Conservation (phyloP, 208 protist species). For the Acanthamoeba lenticulata region DNA sequence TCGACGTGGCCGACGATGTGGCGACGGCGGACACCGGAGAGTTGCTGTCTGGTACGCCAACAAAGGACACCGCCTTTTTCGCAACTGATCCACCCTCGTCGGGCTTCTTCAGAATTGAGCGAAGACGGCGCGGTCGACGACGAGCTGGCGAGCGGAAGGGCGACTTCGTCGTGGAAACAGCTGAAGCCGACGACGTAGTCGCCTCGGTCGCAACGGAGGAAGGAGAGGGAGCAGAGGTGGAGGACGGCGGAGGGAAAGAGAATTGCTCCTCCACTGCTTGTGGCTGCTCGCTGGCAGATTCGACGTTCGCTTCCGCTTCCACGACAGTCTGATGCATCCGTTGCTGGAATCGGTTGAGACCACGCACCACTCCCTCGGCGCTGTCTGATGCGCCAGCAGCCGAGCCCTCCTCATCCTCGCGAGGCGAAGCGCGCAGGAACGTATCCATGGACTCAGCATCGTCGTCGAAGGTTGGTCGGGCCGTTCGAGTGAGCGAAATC, state of each 20-base stretch:
- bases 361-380: not conserved
- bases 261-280: not conserved
- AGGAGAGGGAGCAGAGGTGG: not conserved
- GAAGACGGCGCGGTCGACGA: not conserved
- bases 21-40: not conserved
- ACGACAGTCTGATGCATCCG: no score
- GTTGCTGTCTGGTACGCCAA: not conserved
- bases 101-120: constrained; percentile 45
- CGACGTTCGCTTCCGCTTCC: not conserved
- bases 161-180: no score
- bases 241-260: not conserved
- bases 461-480: not conserved
- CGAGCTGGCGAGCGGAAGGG: not conserved
- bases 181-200: no score
- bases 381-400: not conserved
- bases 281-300: not conserved
- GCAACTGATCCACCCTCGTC: not conserved
- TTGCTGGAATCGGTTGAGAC: not conserved
- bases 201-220: not conserved
- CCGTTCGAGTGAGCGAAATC: not conserved
- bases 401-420: not conserved
- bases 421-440: not conserved
- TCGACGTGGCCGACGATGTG: no score
- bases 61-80: constrained; percentile 7
- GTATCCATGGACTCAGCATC: not conserved